A percentile compares a stretch with the other conserved stretches of the same genome.
Conservation (phyloP, 78 protist species). For the Dictyostelium brefeldianum region DNA sequence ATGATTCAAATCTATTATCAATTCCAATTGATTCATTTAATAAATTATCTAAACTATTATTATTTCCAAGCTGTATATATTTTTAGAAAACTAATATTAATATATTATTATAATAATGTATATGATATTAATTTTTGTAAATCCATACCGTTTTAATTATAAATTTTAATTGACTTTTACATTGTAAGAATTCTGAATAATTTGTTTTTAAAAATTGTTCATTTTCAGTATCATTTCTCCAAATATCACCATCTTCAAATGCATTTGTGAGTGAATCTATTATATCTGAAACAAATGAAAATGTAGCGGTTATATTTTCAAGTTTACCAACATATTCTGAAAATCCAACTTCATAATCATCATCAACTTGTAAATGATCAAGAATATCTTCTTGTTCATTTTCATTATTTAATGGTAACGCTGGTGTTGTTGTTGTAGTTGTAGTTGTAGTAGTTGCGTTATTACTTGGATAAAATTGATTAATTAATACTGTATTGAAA, state of each 20-base stretch:
- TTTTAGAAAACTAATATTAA: not conserved
- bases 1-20: slow-evolving; percentile 19
- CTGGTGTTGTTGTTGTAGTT: too few relatives aligned
- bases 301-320: not conserved
- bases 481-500: too few relatives aligned
- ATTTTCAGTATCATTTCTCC: slow-evolving; percentile 33
- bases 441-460: too few relatives aligned
- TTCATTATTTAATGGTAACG: not conserved
- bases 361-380: too few relatives aligned
- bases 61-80: not conserved
- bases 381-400: not conserved
- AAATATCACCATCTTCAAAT: slow-evolving; percentile 36
- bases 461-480: too few relatives aligned
- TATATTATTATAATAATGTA: not conserved
- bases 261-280: not conserved
- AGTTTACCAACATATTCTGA: not conserved
- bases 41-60: not conserved
- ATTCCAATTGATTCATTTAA: not conserved
- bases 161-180: not conserved
- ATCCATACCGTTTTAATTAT: not conserved
- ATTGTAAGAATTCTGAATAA: not conserved
- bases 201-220: slow-evolving; percentile 6
- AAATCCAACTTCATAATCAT: too few relatives aligned
- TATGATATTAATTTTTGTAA: too few relatives aligned
- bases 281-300: slow-evolving; percentile 18